A percentile compares a stretch with the other conserved stretches of the same genome.
These are phyloP conservation scores for Capronia coronata DNA, from an alignment of 2,329 filamentous ascomycete species.

Conservation along the genomic window DNA sequence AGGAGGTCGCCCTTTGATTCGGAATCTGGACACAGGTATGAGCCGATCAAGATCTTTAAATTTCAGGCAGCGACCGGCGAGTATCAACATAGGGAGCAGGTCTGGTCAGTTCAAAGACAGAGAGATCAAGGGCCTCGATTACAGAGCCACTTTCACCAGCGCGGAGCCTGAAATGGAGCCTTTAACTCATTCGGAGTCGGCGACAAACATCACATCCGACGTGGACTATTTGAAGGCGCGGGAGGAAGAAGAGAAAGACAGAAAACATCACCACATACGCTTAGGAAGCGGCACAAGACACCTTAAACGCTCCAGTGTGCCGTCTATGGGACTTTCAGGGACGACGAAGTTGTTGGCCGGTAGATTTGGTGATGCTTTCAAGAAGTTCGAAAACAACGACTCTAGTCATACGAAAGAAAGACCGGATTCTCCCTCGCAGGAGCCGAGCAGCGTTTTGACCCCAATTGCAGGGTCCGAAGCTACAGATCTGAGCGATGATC, in stretches of 20 bases:
- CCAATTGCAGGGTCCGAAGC: constrained; percentile 72
- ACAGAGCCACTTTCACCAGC: constrained; percentile 20
- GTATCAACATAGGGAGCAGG: constrained; percentile 75
- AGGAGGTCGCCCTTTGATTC: constrained; percentile 56
- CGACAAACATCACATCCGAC: constrained; percentile 66
- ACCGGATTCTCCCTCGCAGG: constrained; percentile 41
- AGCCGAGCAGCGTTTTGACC: constrained; percentile 48
- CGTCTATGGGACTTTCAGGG: constrained; percentile 60
- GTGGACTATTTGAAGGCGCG: constrained; percentile 74
- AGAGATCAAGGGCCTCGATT: constrained; percentile 43
- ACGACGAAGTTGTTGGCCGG: constrained; percentile 79
- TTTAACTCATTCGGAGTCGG: constrained; percentile 43
- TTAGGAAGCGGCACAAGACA: constrained; percentile 51
- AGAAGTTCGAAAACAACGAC: constrained; percentile 68
- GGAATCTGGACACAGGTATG: constrained; percentile 55
- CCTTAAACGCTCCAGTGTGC: constrained; percentile 66
- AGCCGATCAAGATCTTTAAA: constrained; percentile 58
- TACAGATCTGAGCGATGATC: constrained; percentile 62
- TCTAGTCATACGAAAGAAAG: constrained; percentile 37
- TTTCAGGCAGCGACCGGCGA: constrained; percentile 64
- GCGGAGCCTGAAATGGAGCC: constrained; percentile 22
- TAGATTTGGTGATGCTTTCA: constrained; percentile 89
- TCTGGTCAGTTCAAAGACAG: constrained; percentile 75
- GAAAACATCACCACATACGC: constrained; percentile 51
- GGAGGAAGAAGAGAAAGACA: constrained; percentile 58